Evolutionary conservation across 768 basidiomycete species (phyloP).

Genomic region (Tephrocybe sp.): DNA sequence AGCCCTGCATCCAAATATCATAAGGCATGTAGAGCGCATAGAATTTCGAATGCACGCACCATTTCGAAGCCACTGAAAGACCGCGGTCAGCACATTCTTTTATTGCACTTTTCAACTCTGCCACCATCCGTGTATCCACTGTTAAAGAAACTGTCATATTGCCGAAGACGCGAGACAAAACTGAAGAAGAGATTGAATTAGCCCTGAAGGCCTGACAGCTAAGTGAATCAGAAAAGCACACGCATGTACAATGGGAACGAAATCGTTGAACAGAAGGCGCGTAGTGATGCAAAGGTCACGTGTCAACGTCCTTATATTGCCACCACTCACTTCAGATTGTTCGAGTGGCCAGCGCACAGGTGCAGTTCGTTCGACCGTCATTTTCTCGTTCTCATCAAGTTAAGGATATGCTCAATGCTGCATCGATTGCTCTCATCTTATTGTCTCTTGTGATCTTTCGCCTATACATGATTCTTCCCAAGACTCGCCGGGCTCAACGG

Average conservation of each 20-base stretch:
- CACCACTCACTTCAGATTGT: too few relatives aligned
- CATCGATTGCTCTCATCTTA: neutral
- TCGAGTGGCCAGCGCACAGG: too few relatives aligned
- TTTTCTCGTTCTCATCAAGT: too few relatives aligned
- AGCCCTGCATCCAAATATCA: conserved; percentile 48
- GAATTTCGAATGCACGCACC: conserved; percentile 42
- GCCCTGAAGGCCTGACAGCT: neutral
- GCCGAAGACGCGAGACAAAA: neutral
- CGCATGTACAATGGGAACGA: too few relatives aligned
- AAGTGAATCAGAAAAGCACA: too few relatives aligned
- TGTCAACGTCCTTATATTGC: too few relatives aligned
- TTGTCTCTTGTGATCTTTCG: conserved; percentile 19
- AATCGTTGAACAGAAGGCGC: too few relatives aligned
- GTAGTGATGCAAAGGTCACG: too few relatives aligned
- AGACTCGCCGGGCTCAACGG: neutral
- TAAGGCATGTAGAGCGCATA: neutral
- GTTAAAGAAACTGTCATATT: conserved; percentile 19
- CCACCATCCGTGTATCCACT: conserved; percentile 46
- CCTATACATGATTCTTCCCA: conserved; percentile 29
- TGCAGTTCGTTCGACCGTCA: too few relatives aligned
- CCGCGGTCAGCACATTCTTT: conserved; percentile 76
- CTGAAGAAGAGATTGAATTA: neutral
- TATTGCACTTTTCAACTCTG: conserved; percentile 57
- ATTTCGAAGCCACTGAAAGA: conserved; percentile 69
- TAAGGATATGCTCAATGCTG: too few relatives aligned